These are phyloP conservation scores for Limonium bicolor DNA, from an alignment of 148 eudicot species.

Conservation along the genomic window DNA sequence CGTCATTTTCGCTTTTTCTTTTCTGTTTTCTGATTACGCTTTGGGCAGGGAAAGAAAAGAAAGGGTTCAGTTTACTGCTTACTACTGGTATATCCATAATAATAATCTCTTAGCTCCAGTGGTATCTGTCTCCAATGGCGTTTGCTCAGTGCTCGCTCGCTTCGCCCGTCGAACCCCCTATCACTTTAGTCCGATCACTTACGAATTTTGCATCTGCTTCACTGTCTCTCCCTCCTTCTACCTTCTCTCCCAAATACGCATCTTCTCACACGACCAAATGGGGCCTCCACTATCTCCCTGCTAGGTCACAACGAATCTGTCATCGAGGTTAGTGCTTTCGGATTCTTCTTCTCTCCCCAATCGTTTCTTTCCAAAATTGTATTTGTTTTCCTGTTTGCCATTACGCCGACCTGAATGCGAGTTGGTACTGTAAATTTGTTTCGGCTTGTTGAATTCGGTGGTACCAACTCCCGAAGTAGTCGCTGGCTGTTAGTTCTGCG, in stretches of 20 bases:
- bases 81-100: no score
- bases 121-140: not conserved
- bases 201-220: not conserved
- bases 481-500: no score
- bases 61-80: no score
- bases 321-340: not conserved
- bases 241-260: constrained; percentile 12
- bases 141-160: not conserved
- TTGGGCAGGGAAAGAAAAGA: no score
- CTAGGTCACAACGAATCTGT: not conserved
- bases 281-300: not conserved
- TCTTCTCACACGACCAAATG: constrained; percentile 16
- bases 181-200: not conserved
- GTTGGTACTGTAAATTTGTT: not conserved
- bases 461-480: no score
- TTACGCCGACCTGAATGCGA: not conserved
- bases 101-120: no score
- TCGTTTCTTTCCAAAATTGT: not conserved
- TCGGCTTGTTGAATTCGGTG: no score
- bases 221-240: not conserved
- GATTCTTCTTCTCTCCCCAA: not conserved
- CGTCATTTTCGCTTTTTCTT: no score
- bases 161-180: not conserved
- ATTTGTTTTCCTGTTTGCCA: not conserved
- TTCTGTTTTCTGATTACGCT: no score